These are phyloP conservation scores for Colletotrichum sp. DNA, from an alignment of 2,329 filamentous ascomycete genomes.

Conservation along the genomic window DNA sequence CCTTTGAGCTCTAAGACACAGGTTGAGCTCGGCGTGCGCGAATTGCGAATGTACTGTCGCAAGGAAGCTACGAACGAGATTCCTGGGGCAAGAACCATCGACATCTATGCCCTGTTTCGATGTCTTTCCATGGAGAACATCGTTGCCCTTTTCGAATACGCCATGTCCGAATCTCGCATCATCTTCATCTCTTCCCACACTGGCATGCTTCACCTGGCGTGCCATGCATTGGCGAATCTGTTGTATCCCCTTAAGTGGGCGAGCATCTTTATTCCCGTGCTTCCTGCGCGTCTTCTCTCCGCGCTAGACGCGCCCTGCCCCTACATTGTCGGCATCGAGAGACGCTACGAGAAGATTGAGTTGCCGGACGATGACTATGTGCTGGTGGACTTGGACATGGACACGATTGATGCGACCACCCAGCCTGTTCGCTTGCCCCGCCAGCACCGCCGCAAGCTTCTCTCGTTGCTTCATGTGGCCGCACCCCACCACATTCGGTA, in stretches of 20 bases:
- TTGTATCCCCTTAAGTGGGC: conserved; percentile 93
- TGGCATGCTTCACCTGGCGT: conserved; percentile 93
- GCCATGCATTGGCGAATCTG: conserved; percentile 82
- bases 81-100: conserved; percentile 87
- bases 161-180: conserved; percentile 90
- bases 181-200: conserved; percentile 96
- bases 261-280: conserved; percentile 90
- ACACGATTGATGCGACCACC: conserved; percentile 85
- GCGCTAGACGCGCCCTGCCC: conserved; percentile 94
- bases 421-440: conserved; percentile 81
- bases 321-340: conserved; percentile 95
- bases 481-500: conserved; percentile 89
- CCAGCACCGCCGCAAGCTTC: conserved; percentile 88
- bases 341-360: conserved; percentile 84
- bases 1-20: conserved; percentile 94
- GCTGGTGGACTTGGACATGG: conserved; percentile 89
- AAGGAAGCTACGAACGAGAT: conserved; percentile 94
- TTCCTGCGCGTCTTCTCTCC: conserved; percentile 86
- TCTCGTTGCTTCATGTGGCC: conserved; percentile 85
- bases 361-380: conserved; percentile 96
- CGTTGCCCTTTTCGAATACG: conserved; percentile 90
- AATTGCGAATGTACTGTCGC: conserved; percentile 88
- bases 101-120: conserved; percentile 92
- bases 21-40: conserved; percentile 88
- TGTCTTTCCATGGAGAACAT: conserved; percentile 91